Evolutionary conservation across 225 moss, liverwort and hornwort species (phyloP), one percentile per base, ranked within the genome.

Genomic region (Ulota crispa): DNA sequence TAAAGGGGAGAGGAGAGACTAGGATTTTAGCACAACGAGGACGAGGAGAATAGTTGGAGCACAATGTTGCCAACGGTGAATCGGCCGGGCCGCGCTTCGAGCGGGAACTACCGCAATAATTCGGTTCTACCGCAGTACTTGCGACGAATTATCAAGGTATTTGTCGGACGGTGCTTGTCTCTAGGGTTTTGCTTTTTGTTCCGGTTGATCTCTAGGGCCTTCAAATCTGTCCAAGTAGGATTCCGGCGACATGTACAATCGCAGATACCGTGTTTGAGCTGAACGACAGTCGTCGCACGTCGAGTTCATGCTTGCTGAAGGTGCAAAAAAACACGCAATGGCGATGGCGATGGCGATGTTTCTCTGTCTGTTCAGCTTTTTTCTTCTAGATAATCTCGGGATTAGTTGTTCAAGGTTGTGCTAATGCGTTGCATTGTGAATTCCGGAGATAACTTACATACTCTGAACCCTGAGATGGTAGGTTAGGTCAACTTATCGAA

Each of bases 141-240:
- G 80, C 92, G 97, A 75, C 86, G 95, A 76, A 95, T 97, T 82
- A 87, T 97, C 54, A 97, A 95, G 95, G 95, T 96, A 66, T 14
- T 4, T 3, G 7, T 68, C 34, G 24, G 59, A 36, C 0, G 36
- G 19, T 19, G 11, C 39, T 20, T 65, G 9, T 34, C 36, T 52
- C 34, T 37, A 57, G 71, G 71, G 34, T 77, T 83, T 68, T 64
- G 31, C 39, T 65, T 19, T 45, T 64, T 75, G 18, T 20, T 24
- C 24, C 55, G 76, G 45, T 52, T 68, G 67, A 45, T 73, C 26
- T 36, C 2, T 45, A 9, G 45, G 32, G n/a, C 4, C 45, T 56
- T 59, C 45, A 18, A 43, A 45, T 67, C 66, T 55, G 64, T 14
- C 36, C 16, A 3, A 36, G 74, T 26, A 26, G 43, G 36, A 59